A percentile compares a stretch with the other conserved stretches of the same genome.
phyloP scores from a whole-genome alignment of 2,329 filamentous ascomycete species.

The Pyrenochaeta sp. region DNA sequence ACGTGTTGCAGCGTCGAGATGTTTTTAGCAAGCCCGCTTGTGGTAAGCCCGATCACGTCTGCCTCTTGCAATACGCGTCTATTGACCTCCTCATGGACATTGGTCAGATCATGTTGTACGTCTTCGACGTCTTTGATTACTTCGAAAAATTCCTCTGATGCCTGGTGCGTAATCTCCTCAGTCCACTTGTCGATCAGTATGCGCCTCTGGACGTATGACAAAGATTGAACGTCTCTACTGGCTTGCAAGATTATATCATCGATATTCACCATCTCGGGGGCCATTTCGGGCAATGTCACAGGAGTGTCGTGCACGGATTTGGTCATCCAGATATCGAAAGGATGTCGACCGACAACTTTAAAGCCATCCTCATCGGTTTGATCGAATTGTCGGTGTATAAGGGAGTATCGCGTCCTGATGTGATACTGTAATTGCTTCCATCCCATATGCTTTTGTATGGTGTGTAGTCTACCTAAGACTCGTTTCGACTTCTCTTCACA shows the following conservation, averaged over 20 bases:
- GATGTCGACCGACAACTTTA: conserved; percentile 24
- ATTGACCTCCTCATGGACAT: conserved; percentile 47
- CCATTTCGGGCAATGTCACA: background rate
- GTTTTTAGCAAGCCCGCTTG: conserved; percentile 65
- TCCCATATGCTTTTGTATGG: conserved; percentile 7
- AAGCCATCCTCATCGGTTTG: conserved; percentile 25
- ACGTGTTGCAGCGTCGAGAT: conserved; percentile 59
- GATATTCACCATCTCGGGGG: background rate
- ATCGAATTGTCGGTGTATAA: conserved; percentile 27
- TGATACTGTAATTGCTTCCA: conserved; percentile 27
- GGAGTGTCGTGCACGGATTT: background rate
- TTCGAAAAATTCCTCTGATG: too few species aligned
- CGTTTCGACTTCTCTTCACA: conserved; percentile 6
- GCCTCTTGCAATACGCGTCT: conserved; percentile 51
- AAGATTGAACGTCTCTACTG: conserved; percentile 10
- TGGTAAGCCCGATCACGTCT: conserved; percentile 66
- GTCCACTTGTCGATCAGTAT: conserved; percentile 22
- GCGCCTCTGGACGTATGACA: conserved; percentile 18
- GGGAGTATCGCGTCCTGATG: conserved; percentile 16
- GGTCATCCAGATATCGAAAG: conserved; percentile 31
- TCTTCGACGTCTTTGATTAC: too few species aligned
- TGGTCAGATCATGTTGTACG: too few species aligned
- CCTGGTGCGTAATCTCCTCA: too few species aligned
- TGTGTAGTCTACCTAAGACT: conserved; percentile 16
- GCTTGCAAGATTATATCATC: conserved; percentile 5